Evolutionary conservation across 2,329 filamentous ascomycete genomes (phyloP), one percentile per base, ranked within the genome.

Genomic region (Ascochyta clinopodiicola): DNA sequence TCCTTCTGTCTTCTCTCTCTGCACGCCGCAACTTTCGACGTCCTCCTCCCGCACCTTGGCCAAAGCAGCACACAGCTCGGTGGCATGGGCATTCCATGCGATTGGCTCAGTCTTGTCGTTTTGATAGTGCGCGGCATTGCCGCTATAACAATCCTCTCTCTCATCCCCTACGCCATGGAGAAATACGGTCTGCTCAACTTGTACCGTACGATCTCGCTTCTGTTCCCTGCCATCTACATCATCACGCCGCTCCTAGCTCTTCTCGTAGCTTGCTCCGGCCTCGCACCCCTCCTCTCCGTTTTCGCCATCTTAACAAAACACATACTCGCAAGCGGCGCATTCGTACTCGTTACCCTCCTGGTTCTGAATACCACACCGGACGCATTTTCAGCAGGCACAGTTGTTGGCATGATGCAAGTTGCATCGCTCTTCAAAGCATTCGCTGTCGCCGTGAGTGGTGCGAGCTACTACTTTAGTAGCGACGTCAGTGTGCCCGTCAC

Each of bases 1-100:
- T 81, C 80, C 4, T 81, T 80, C 59, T 83, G 80, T 25, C 81
- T 81, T 34, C 80, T 82, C 31, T 84, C 82, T n/a, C 82, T 81
- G 64, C 84, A 84, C 49, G 80, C 81, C 12, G 80, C 78, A 2
- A 83, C 82, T 40, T 86, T 81, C 54, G 79, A 81, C 51, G 74
- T 78, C 21, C 70, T 81, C 4, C 76, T 81, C 3, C 79, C 79
- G 5, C 78, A 81, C 57, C 73, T 81, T 27, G 78, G 78, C 40
- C 79, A 81, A 65, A 79, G 74, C 56, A 75, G 72, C 59, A 75
- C 76, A 32, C 70, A 76, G 38, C 70, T 78, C 43, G 78, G 77
- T 43, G 79, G 79, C 34, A 78, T 81, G 68, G 78, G 78, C 31
- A 72, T 81, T 34, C 72, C 79, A 9, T 81, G 79, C 69, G 71